Conservation (phyloP, 164 flowering plant genomes). For the Malania oleifera region DNA sequence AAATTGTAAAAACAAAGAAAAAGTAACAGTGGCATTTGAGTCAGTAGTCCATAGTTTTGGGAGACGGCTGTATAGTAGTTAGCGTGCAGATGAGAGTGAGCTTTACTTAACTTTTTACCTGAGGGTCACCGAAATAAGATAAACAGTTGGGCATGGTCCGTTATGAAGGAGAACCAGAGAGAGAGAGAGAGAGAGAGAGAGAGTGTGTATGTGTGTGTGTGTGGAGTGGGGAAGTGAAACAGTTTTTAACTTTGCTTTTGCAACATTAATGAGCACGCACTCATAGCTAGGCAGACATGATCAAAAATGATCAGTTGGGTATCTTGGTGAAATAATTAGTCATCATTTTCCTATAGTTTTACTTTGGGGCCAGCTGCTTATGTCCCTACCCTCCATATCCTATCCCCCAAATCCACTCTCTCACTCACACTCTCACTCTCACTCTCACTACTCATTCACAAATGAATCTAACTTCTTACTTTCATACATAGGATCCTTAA, state of each 20-base stretch:
- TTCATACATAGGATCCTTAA: slow-evolving; percentile 18
- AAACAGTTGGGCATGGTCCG: too few species aligned
- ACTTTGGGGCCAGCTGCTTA: slow-evolving; percentile 18
- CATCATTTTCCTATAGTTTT: slow-evolving; percentile 45
- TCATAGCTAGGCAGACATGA: slow-evolving; percentile 32
- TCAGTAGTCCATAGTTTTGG: too few species aligned
- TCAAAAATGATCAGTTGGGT: slow-evolving; percentile 47
- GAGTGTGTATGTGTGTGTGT: too few species aligned
- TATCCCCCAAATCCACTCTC: background rate
- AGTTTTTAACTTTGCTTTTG: slow-evolving; percentile 24
- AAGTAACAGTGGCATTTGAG: too few species aligned
- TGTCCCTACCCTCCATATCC: slow-evolving; percentile 22
- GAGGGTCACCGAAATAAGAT: too few species aligned
- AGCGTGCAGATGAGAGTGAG: too few species aligned
- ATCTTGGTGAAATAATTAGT: slow-evolving; percentile 50
- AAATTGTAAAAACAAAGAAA: too few species aligned
- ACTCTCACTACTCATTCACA: slow-evolving; percentile 17
- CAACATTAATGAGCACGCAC: slow-evolving; percentile 35
- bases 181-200: slow-evolving; percentile 3
- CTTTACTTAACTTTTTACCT: too few species aligned
- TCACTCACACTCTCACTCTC: background rate
- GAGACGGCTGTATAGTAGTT: too few species aligned
- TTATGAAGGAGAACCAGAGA: slow-evolving; percentile 3
- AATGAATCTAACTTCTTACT: slow-evolving; percentile 22
- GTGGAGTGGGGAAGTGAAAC: slow-evolving; percentile 19